phyloP scores from a whole-genome alignment of 2,329 filamentous ascomycete genomes.

The Blastomyces emzantsi region DNA sequence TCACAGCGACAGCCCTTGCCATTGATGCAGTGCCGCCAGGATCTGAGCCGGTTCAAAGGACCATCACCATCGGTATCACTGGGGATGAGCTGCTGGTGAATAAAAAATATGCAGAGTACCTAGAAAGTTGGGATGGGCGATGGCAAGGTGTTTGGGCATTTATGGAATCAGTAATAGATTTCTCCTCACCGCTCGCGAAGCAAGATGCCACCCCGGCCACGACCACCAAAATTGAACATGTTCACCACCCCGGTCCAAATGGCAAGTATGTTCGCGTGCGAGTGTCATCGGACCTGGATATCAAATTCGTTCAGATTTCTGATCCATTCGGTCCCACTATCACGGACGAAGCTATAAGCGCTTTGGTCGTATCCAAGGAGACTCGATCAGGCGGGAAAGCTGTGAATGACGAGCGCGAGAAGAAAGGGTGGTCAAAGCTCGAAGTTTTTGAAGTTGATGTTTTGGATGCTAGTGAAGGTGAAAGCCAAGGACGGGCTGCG shows the following conservation, averaged over 20 bases:
- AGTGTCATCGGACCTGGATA: constrained; percentile 54
- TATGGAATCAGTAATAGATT: constrained; percentile 52
- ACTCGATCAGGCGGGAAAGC: constrained; percentile 73
- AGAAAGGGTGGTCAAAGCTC: constrained; percentile 65
- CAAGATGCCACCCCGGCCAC: constrained; percentile 17
- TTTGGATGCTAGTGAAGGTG: constrained; percentile 57
- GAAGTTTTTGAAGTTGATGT: constrained; percentile 86
- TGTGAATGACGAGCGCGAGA: constrained; percentile 72
- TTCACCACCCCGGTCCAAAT: constrained; percentile 31
- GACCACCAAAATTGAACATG: constrained; percentile 27
- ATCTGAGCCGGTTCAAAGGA: constrained; percentile 26
- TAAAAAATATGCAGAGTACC: constrained; percentile 74
- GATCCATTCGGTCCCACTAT: constrained; percentile 89
- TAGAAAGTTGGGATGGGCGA: constrained; percentile 72
- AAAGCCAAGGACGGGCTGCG: constrained; percentile 33
- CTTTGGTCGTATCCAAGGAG: constrained; percentile 78
- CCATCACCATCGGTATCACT: constrained; percentile 76
- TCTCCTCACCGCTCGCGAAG: constrained; percentile 41
- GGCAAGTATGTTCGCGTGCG: constrained; percentile 31
- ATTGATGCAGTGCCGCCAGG: constrained; percentile 45
- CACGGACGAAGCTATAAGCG: constrained; percentile 66
- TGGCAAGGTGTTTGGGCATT: constrained; percentile 63
- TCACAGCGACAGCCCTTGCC: constrained; percentile 75
- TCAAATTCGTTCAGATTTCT: constrained; percentile 76
- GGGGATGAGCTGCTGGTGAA: constrained; percentile 77